Evolutionary conservation across 108 stramenopile genomes (phyloP).

Genomic region (Fragilaria radians): DNA sequence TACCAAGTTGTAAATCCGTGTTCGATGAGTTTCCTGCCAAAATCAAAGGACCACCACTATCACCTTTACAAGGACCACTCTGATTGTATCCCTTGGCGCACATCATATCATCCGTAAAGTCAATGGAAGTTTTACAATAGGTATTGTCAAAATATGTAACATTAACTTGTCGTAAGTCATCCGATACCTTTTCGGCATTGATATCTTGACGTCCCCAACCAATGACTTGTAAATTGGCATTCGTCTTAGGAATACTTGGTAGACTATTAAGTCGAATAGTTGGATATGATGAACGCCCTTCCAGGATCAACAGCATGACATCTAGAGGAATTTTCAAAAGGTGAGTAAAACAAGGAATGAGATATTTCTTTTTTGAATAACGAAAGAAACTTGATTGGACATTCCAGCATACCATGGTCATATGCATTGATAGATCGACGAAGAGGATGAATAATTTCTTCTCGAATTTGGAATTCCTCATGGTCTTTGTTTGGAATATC

Average conservation of each 20-base stretch:
- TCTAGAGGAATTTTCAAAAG: too few species aligned
- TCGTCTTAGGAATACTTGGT: not conserved
- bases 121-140: not conserved
- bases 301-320: not conserved
- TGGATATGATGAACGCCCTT: not conserved
- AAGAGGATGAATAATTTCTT: not conserved
- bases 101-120: not conserved
- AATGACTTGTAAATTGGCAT: not conserved
- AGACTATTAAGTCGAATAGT: not conserved
- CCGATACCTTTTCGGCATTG: not conserved
- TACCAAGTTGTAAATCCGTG: not conserved
- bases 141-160: not conserved
- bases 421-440: not conserved
- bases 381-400: not conserved
- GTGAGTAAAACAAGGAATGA: not conserved
- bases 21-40: not conserved
- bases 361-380: not conserved
- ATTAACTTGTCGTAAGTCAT: not conserved
- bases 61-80: not conserved
- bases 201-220: not conserved
- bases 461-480: not conserved
- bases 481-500: not conserved
- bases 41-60: not conserved
- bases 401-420: not conserved
- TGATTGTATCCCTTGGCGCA: not conserved